These are phyloP conservation scores for Geotrichum restrictum DNA, from an alignment of 1,139 yeast species.

Conservation along the genomic window DNA sequence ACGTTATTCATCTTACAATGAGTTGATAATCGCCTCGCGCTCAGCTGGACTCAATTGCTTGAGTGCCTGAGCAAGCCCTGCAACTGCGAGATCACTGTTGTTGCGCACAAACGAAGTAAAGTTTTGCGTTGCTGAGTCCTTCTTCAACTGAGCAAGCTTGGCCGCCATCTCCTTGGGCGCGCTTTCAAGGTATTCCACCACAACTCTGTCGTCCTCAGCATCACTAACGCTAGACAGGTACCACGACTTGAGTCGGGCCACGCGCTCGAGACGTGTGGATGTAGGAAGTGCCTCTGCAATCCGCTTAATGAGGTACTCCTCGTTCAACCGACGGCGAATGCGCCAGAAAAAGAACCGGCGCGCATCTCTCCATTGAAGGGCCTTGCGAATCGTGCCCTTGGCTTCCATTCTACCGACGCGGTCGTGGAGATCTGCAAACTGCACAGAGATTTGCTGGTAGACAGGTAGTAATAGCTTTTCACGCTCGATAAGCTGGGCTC, in stretches of 20 bases:
- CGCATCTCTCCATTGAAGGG: conserved; percentile 78
- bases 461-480: conserved; percentile 79
- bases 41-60: conserved; percentile 58
- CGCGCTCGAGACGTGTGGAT: conserved; percentile 71
- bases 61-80: conserved; percentile 60
- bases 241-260: conserved; percentile 86
- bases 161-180: conserved; percentile 63
- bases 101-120: conserved; percentile 26
- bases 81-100: conserved; percentile 52
- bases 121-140: conserved; percentile 29
- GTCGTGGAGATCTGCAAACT: conserved; percentile 96
- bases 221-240: conserved; percentile 61
- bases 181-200: conserved; percentile 82
- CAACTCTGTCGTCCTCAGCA: conserved; percentile 68
- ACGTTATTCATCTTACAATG: background rate
- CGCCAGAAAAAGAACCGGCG: conserved; percentile 99
- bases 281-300: conserved; percentile 61
- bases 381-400: conserved; percentile 83
- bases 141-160: conserved; percentile 53
- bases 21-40: conserved; percentile 49
- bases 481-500: conserved; percentile 67
- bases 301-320: conserved; percentile 77
- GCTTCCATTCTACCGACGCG: conserved; percentile 96
- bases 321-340: conserved; percentile 90
- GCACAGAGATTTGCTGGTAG: conserved; percentile 87